phyloP scores from a whole-genome alignment of 2,329 filamentous ascomycete genomes.

The Ascochyta koolunga region DNA sequence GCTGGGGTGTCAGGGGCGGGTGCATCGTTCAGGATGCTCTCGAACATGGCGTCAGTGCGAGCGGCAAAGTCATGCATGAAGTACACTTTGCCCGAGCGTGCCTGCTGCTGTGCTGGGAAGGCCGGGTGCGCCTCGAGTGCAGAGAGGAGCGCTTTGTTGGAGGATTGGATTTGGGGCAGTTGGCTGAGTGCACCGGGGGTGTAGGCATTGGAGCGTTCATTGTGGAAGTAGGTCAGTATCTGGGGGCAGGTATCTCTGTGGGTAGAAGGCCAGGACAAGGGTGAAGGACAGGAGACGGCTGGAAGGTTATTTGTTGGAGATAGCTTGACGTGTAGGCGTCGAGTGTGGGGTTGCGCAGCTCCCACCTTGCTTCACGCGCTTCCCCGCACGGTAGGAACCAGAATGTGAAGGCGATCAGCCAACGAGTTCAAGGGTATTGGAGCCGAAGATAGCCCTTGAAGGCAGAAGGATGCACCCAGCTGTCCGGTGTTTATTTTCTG shows the following conservation, averaged over 20 bases:
- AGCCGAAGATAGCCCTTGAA: background rate
- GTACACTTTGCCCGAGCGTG: conserved; percentile 21
- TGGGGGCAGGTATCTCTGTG: no score
- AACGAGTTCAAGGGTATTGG: background rate
- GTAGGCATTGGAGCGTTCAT: background rate
- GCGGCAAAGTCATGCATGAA: conserved; percentile 25
- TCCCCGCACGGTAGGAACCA: background rate
- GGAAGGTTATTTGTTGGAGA: background rate
- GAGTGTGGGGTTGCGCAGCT: background rate
- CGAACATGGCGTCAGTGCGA: conserved; percentile 22
- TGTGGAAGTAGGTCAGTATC: background rate
- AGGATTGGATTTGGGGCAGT: conserved; percentile 8
- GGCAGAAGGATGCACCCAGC: background rate
- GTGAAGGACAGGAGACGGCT: background rate
- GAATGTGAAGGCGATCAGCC: background rate
- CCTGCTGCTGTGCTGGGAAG: conserved; percentile 13
- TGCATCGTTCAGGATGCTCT: conserved; percentile 14
- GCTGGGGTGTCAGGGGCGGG: conserved; percentile 16
- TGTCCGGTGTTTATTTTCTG: no score
- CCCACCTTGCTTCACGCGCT: no score
- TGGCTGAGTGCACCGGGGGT: background rate
- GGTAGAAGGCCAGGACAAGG: background rate
- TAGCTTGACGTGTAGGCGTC: background rate
- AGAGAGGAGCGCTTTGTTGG: conserved; percentile 16
- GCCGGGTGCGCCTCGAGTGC: conserved; percentile 20